A percentile compares a stretch with the other conserved stretches of the same genome.
phyloP scores from a whole-genome alignment of 371 early-diverging fungal genomes.

The Coemansia sp. region DNA sequence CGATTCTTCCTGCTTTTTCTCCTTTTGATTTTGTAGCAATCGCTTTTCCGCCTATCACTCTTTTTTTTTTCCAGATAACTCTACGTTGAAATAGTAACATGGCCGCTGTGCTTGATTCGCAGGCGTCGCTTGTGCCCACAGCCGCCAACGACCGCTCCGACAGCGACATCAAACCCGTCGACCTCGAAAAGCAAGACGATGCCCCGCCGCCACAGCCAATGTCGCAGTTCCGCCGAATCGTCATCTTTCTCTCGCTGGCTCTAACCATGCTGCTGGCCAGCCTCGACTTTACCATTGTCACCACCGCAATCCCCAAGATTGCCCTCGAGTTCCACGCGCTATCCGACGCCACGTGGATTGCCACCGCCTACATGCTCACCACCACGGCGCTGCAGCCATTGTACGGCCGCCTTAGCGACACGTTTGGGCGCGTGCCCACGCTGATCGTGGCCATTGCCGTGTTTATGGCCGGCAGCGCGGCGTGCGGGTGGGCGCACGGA shows the following conservation, averaged over 20 bases:
- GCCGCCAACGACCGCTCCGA: no score
- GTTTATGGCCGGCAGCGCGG: slow-evolving; percentile 56
- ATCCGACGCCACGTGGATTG: slow-evolving; percentile 68
- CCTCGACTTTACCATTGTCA: slow-evolving; percentile 39
- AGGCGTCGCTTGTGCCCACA: no score
- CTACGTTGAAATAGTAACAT: no score
- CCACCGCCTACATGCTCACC: slow-evolving; percentile 73
- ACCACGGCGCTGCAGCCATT: slow-evolving; percentile 75
- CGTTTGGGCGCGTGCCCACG: slow-evolving; percentile 68
- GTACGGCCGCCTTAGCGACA: slow-evolving; percentile 65
- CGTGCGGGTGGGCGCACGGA: slow-evolving; percentile 57
- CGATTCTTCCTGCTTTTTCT: no score
- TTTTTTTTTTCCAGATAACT: no score
- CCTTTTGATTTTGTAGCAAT: no score
- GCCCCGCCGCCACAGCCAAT: no score
- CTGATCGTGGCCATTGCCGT: slow-evolving; percentile 52
- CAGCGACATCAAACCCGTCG: no score
- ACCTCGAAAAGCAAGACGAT: no score
- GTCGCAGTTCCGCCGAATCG: no score
- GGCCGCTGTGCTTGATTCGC: no score
- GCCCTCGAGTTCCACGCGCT: slow-evolving; percentile 58
- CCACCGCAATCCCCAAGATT: slow-evolving; percentile 42
- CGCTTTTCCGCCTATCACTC: no score
- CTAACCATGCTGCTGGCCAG: slow-evolving; percentile 40
- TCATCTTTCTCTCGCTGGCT: slow-evolving; percentile 16